Evolutionary conservation across 2,329 filamentous ascomycete species (phyloP).

Genomic region (Alternaria dauci): DNA sequence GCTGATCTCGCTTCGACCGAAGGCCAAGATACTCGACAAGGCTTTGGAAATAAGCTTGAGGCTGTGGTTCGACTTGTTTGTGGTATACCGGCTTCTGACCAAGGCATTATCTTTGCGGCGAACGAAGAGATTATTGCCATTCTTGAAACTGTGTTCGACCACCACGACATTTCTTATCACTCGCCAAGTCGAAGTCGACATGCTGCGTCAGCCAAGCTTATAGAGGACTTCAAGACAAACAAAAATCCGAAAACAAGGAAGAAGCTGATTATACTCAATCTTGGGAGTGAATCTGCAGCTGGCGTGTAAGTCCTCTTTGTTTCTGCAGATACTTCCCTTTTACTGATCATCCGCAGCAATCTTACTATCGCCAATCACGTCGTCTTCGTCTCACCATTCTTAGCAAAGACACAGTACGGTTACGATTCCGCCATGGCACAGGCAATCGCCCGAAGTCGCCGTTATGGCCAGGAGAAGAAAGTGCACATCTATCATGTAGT

Average conservation of each 20-base stretch:
- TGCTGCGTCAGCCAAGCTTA: constrained; percentile 20
- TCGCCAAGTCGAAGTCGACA: constrained; percentile 22
- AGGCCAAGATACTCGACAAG: constrained; percentile 35
- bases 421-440: constrained; percentile 69
- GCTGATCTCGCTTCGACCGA: constrained; percentile 27
- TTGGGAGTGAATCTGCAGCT: constrained; percentile 65
- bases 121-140: constrained; percentile 28
- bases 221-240: constrained; percentile 44
- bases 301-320: constrained; percentile 61
- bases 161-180: constrained; percentile 26
- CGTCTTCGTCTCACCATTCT: constrained; percentile 67
- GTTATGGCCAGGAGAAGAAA: constrained; percentile 65
- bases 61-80: constrained; percentile 42
- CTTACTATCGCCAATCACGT: constrained; percentile 70
- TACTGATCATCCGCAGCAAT: constrained; percentile 56
- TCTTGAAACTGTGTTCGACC: constrained; percentile 28
- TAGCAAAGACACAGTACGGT: constrained; percentile 59
- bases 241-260: constrained; percentile 32
- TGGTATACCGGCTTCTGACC: constrained; percentile 51
- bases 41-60: constrained; percentile 40
- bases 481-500: constrained; percentile 76
- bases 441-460: constrained; percentile 67
- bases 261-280: constrained; percentile 66
- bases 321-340: neutral
- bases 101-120: constrained; percentile 42